Evolutionary conservation across 208 protist genomes (phyloP), one percentile per base, ranked within the genome.

Genomic region (Vickermania spadyakhi): DNA sequence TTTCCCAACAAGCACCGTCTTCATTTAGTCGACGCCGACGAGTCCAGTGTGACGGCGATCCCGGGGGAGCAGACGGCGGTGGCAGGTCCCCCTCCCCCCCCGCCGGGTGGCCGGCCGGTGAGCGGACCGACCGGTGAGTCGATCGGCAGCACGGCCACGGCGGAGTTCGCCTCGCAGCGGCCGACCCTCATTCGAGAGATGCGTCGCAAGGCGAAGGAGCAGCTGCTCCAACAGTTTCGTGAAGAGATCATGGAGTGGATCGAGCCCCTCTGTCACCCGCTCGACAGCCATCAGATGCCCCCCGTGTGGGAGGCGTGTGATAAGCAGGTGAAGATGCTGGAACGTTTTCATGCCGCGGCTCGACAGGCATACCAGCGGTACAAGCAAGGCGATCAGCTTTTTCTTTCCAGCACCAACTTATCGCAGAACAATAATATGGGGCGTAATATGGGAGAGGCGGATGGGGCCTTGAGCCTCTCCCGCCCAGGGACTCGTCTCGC

Each of bases 161-260:
- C 29, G 11, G 11, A 13, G 26, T 14, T 28, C 21, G 14, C 52
- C 3, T 62, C 29, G 14, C 21, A 25, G 22, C 5, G 31, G n/a
- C 1, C 36, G 31, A 31, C 55, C 4, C 22, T 51, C 5, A 63
- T 66, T 26, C 66, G 57, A 14, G 18, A 26, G 11, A 67, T 61
- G 3, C 53, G 52, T 25, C 68, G 59, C 3, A 54, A 70, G n/a
- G 42, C 50, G 11, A 61, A 64, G 11, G 28, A 70, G 27, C 56
- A 60, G 13, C 25, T 68, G 25, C 64, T 85, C 25, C 31, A 25
- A 1, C 26, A 26, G 23, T 75, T 50, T 29, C 67, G 69, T n/a
- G 72, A 28, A 28, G 78, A 85, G 65, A 63, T 85, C 53, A 23
- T 66, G 49, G 36, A 28, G 21, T 85, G 78, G 78, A 58, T 68